Base-by-base conservation (phyloP, 345 rosid species). In the Pistacia integerrima region DNA sequence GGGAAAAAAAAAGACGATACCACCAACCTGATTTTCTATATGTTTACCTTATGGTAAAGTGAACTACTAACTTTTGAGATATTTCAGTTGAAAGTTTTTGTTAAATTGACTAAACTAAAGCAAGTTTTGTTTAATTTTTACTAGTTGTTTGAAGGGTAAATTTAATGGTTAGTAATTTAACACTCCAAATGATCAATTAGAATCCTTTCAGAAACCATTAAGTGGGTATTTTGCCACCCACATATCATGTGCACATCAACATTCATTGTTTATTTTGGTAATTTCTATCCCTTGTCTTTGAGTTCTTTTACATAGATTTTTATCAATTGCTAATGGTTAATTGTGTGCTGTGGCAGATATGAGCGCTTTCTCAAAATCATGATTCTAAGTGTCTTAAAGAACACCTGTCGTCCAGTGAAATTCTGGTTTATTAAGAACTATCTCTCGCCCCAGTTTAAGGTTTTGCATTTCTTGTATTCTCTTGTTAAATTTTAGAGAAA, bases 401-500 rank as follows among this genome's bases (percentile, higher is more conserved):
- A 91, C 85, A 94, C 98, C 41, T 44, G 61, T 62, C 98, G 98
- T 52, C 98, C 97, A 0, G 93, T 96, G 80, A 96, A 96, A 80
- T 96, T 96, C 87, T 96, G 99, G 99, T 96, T 96, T 85, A 96
- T 96, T 80, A 96, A 96, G 90, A 96, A 96, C 82, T 96, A 94
- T 83, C 97, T 96, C 67, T 94, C 99, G 68, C 99, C 99, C 75
- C 97, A 90, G 81, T 96, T 96, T 78, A 94, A 96, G 99, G 99
- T 96, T 77, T 38, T 49, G 13, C 58, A 9, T 56, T 36, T 72
- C 38, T 55, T 72, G 59, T 78, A 12, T 48, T 35, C 54, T 36
- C 20, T n/a, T 35, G 36, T 69, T 58, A 13, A 67, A 41, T 41
- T 41, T 41, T 41, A 41, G 9, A 6, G 46, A 8, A 41, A 41